These are phyloP conservation scores for Anthracocystis setariae DNA, from an alignment of 1,284 basidiomycete genomes.

Conservation along the genomic window DNA sequence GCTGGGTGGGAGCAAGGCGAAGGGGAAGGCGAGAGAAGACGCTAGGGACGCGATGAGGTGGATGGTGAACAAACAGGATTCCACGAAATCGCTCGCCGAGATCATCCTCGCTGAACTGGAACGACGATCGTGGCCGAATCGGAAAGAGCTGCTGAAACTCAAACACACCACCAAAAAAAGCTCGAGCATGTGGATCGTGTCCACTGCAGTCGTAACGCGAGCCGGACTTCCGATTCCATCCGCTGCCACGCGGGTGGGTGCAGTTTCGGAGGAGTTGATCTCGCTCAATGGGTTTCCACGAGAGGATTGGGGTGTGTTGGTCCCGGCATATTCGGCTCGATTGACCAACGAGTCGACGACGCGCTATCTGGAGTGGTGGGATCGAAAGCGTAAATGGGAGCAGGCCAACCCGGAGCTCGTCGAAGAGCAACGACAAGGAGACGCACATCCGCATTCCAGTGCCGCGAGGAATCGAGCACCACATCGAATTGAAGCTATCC, in stretches of 20 bases:
- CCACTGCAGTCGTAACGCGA: not conserved
- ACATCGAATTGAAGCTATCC: not conserved
- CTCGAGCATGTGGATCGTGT: not conserved
- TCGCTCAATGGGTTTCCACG: conserved; percentile 1
- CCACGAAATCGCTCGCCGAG: not conserved
- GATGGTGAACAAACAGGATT: conserved; percentile 10
- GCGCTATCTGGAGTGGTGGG: conserved; percentile 43
- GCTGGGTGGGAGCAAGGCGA: not conserved
- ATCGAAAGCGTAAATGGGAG: conserved; percentile 30
- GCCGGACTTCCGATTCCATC: not conserved
- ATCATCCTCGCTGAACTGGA: conserved; percentile 12
- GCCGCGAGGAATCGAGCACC: not conserved
- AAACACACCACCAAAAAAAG: not conserved
- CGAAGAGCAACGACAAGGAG: not conserved
- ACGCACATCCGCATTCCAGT: not conserved
- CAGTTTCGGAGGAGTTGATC: not conserved
- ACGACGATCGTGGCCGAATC: conserved; percentile 6
- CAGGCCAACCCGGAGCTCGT: conserved; percentile 27
- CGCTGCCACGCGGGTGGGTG: not conserved
- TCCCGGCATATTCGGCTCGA: conserved; percentile 25
- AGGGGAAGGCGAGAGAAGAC: not conserved
- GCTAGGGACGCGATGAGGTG: not conserved
- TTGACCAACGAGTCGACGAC: conserved; percentile 42
- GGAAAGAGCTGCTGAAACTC: conserved; percentile 3
- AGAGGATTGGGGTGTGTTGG: conserved; percentile 16